These are phyloP conservation scores for Eucommia ulmoides DNA, from an alignment of 257 asterid species.

Conservation along the genomic window DNA sequence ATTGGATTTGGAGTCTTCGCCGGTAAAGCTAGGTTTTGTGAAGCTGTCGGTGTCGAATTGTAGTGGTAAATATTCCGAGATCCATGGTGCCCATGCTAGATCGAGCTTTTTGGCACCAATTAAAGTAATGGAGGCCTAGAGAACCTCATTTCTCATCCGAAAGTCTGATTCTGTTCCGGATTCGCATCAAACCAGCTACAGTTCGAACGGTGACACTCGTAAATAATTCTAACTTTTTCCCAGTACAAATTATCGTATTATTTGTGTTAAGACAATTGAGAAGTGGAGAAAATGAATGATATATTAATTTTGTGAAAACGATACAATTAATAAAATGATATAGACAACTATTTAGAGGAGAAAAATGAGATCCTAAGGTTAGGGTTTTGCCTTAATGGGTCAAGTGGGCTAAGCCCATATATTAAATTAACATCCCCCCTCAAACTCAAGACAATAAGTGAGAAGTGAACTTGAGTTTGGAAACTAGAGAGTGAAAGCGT, in stretches of 20 bases:
- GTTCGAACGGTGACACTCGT: slow-evolving; percentile 15
- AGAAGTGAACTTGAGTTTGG: no score
- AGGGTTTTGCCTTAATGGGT: no score
- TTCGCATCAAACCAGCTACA: slow-evolving; percentile 12
- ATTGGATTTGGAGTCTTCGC: slow-evolving; percentile 11
- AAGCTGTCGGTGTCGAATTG: slow-evolving; percentile 17
- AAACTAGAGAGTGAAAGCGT: no score
- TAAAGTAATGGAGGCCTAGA: slow-evolving; percentile 52
- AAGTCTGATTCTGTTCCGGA: slow-evolving; percentile 11
- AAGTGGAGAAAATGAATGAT: no score
- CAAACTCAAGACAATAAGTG: no score
- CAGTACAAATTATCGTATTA: slow-evolving; percentile 16
- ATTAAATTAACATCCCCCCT: no score
- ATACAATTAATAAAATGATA: no score
- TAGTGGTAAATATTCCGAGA: slow-evolving; percentile 12
- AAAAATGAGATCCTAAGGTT: no score
- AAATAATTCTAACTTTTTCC: slow-evolving; percentile 18
- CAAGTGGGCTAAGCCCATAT: no score
- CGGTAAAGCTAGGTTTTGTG: slow-evolving; percentile 18
- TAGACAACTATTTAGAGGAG: no score
- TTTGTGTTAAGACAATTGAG: no score
- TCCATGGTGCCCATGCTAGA: slow-evolving; percentile 20
- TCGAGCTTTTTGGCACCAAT: slow-evolving; percentile 40
- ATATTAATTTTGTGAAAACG: no score
- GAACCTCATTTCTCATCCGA: slow-evolving; percentile 25